Conservation (phyloP, 2,329 filamentous ascomycete species). For the Magnaporthales sp. region DNA sequence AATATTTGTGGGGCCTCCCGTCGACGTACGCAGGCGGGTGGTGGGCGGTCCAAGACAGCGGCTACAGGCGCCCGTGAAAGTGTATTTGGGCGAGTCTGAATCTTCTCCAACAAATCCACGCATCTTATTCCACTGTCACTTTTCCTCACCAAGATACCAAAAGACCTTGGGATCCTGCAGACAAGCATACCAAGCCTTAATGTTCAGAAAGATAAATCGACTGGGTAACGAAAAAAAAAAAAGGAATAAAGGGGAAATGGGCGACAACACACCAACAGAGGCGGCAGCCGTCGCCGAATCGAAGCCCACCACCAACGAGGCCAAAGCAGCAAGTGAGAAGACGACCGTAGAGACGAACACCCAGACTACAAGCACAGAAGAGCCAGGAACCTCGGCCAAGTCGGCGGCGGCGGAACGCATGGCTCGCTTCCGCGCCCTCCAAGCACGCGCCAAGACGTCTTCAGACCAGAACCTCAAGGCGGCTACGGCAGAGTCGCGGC, state of each 20-base stretch:
- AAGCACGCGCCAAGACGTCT: constrained; percentile 69
- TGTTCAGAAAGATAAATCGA: not conserved
- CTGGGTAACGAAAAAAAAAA: not conserved
- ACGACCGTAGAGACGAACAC: not conserved
- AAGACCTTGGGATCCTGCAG: not conserved
- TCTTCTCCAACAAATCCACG: too few species aligned
- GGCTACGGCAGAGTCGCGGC: constrained; percentile 73
- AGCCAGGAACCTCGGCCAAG: not conserved
- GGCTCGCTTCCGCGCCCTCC: constrained; percentile 79
- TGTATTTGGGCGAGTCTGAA: too few species aligned
- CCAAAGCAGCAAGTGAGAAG: not conserved
- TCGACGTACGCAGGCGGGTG: too few species aligned
- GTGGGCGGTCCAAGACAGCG: too few species aligned
- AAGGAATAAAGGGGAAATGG: not conserved
- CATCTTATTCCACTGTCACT: too few species aligned
- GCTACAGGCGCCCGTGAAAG: too few species aligned
- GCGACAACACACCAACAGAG: constrained; percentile 8
- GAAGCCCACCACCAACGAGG: not conserved
- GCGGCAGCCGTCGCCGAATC: constrained; percentile 2
- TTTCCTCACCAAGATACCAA: not conserved
- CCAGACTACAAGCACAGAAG: not conserved
- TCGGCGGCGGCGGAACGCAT: constrained; percentile 50
- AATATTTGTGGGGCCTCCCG: not conserved
- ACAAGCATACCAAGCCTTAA: not conserved
- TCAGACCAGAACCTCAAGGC: constrained; percentile 72